These are phyloP conservation scores for Akanthomyces uredinophilus DNA, from an alignment of 2,329 filamentous ascomycete species.

Conservation along the genomic window DNA sequence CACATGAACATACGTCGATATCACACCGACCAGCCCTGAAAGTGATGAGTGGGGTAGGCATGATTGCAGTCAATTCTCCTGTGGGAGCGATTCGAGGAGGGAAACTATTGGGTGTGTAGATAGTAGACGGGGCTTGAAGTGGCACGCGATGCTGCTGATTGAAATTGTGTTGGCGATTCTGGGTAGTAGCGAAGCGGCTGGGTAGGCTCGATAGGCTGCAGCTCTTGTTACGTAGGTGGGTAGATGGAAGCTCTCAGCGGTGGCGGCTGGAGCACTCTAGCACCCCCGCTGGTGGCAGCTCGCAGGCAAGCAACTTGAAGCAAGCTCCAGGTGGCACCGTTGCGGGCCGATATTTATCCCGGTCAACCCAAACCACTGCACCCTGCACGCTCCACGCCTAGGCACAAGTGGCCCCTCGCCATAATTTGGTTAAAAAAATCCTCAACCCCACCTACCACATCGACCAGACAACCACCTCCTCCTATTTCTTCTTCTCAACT, in stretches of 20 bases:
- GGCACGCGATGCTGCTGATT: not conserved
- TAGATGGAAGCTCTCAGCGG: slow-evolving; percentile 4
- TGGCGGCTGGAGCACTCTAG: not conserved
- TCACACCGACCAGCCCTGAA: slow-evolving; percentile 95
- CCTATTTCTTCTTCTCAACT: slow-evolving; percentile 27
- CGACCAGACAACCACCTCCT: slow-evolving; percentile 30
- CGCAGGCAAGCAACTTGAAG: not conserved
- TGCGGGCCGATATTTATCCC: slow-evolving; percentile 20
- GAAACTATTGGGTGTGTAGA: not conserved
- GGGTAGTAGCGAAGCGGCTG: too few species aligned
- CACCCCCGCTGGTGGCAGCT: not conserved
- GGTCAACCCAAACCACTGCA: slow-evolving; percentile 8
- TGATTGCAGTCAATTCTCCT: slow-evolving; percentile 33
- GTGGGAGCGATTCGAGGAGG: not conserved
- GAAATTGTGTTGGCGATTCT: not conserved
- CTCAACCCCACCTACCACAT: slow-evolving; percentile 37
- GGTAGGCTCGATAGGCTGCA: slow-evolving; percentile 3
- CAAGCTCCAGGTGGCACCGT: not conserved
- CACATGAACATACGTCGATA: slow-evolving; percentile 57
- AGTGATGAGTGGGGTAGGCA: slow-evolving; percentile 83
- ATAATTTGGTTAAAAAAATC: slow-evolving; percentile 34
- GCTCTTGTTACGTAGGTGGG: slow-evolving; percentile 13
- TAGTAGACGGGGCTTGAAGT: not conserved
- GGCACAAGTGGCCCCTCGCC: slow-evolving; percentile 22
- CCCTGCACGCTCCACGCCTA: slow-evolving; percentile 3